Percentiles rank a stretch among this genome's conserved stretches.
Conservation (phyloP, 352 stramenopile species). For the Phytophthora colocasiae region DNA sequence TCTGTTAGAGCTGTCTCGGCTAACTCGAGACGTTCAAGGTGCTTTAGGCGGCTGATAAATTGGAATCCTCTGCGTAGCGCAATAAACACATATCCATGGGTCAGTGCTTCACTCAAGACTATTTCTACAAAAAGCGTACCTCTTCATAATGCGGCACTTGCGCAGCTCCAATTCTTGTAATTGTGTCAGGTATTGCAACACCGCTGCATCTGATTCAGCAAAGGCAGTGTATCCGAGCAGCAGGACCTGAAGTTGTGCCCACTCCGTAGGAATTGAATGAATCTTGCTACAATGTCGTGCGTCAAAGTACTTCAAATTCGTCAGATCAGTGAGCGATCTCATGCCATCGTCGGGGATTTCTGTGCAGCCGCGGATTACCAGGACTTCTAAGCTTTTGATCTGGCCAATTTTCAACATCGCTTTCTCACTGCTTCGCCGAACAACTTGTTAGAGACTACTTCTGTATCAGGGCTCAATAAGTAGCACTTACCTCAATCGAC, state of each 20-base stretch:
- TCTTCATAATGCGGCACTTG: slow-evolving; percentile 73
- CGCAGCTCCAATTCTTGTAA: slow-evolving; percentile 72
- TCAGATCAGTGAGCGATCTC: slow-evolving; percentile 34
- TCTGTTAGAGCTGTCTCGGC: slow-evolving; percentile 71
- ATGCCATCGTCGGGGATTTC: slow-evolving; percentile 47
- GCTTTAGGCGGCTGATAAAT: slow-evolving; percentile 65
- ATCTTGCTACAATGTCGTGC: slow-evolving; percentile 71
- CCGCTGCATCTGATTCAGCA: slow-evolving; percentile 61
- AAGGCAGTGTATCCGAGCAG: slow-evolving; percentile 71
- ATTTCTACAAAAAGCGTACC: slow-evolving; percentile 38
- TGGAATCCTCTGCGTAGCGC: slow-evolving; percentile 56
- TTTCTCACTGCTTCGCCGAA: slow-evolving; percentile 31
- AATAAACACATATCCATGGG: neutral
- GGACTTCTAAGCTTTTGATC: slow-evolving; percentile 42
- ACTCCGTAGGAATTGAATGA: slow-evolving; percentile 56
- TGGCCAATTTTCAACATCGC: slow-evolving; percentile 42
- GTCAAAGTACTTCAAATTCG: slow-evolving; percentile 67
- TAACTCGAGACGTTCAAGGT: slow-evolving; percentile 65
- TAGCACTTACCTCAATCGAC: slow-evolving; percentile 47
- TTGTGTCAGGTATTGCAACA: slow-evolving; percentile 58
- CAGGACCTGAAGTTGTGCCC: slow-evolving; percentile 61
- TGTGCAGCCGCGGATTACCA: slow-evolving; percentile 58
- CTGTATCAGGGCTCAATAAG: neutral
- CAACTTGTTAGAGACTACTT: slow-evolving; percentile 1
- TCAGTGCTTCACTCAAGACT: neutral